phyloP scores from a whole-genome alignment of 2,329 filamentous ascomycete genomes.

The Cercospora zeae-maydis region DNA sequence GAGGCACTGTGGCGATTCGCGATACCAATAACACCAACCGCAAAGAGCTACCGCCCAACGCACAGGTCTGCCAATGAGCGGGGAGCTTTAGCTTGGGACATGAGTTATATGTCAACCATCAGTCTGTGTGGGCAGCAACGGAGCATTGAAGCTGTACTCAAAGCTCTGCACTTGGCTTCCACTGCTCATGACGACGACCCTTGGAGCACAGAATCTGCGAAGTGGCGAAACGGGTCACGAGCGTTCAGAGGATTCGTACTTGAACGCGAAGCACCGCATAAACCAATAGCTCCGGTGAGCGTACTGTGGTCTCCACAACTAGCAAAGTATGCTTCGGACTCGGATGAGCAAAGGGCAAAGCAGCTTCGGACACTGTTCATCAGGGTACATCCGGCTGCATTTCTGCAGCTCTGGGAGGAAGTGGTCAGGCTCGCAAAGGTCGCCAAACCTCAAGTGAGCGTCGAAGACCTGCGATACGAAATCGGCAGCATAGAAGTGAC shows the following conservation, averaged over 20 bases:
- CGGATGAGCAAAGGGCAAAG: slow-evolving; percentile 34
- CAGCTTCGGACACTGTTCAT: slow-evolving; percentile 59
- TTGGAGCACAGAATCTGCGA: slow-evolving; percentile 62
- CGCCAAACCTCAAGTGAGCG: slow-evolving; percentile 58
- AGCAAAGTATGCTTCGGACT: slow-evolving; percentile 22
- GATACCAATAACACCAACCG: slow-evolving; percentile 76
- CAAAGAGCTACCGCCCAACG: slow-evolving; percentile 84
- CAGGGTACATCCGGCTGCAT: slow-evolving; percentile 78
- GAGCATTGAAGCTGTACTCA: slow-evolving; percentile 65
- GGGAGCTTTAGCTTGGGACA: slow-evolving; percentile 85
- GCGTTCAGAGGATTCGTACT: slow-evolving; percentile 56
- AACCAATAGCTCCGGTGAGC: slow-evolving; percentile 65
- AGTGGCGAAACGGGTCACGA: slow-evolving; percentile 66
- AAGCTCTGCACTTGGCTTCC: slow-evolving; percentile 56
- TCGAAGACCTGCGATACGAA: slow-evolving; percentile 69
- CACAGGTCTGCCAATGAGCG: slow-evolving; percentile 73
- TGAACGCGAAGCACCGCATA: slow-evolving; percentile 53
- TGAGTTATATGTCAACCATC: slow-evolving; percentile 89
- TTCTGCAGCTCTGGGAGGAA: slow-evolving; percentile 64
- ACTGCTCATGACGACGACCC: slow-evolving; percentile 34
- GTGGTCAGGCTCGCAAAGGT: slow-evolving; percentile 57
- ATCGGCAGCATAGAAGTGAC: slow-evolving; percentile 68
- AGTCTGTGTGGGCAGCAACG: slow-evolving; percentile 64
- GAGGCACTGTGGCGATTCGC: slow-evolving; percentile 87
- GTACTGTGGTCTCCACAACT: slow-evolving; percentile 66